phyloP scores from a whole-genome alignment of 1,284 basidiomycete species.

The Ceratobasidium theobromae region DNA sequence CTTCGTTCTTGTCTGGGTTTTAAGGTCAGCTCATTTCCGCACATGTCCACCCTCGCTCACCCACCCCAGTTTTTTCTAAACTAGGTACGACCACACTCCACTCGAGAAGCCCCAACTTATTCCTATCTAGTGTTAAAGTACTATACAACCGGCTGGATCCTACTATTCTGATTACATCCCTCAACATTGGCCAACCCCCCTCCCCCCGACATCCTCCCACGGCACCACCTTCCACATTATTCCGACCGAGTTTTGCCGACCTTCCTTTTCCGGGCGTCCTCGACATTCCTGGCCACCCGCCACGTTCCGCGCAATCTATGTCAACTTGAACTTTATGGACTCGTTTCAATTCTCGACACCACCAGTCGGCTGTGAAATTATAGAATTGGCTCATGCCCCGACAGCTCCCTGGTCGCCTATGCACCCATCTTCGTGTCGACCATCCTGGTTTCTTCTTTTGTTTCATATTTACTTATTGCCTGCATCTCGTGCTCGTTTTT shows the following conservation, averaged over 20 bases:
- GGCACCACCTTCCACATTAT: slow-evolving; percentile 1
- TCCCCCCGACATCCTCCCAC: background rate
- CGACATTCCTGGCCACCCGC: background rate
- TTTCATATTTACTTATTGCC: slow-evolving; percentile 29
- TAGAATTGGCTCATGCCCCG: slow-evolving; percentile 25
- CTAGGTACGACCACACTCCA: background rate
- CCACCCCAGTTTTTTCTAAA: slow-evolving; percentile 3
- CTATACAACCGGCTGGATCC: slow-evolving; percentile 28
- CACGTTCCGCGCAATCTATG: background rate
- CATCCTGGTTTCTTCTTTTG: background rate
- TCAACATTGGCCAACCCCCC: slow-evolving; percentile 21
- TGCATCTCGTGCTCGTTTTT: slow-evolving; percentile 27
- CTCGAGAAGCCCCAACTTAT: background rate
- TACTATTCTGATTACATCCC: background rate
- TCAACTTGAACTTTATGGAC: slow-evolving; percentile 9
- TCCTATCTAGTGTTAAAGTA: slow-evolving; percentile 18
- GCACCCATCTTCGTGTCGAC: slow-evolving; percentile 5
- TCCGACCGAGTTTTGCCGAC: slow-evolving; percentile 15
- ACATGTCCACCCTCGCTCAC: background rate
- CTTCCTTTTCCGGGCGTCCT: background rate
- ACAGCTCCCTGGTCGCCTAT: slow-evolving; percentile 16
- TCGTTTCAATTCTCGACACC: slow-evolving; percentile 21
- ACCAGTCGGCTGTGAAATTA: slow-evolving; percentile 31
- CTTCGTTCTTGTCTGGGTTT: slow-evolving; percentile 32
- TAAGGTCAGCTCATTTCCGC: background rate